Evolutionary conservation across 306 rosid genomes (phyloP), one percentile per base, ranked within the genome.

Genomic region (Vigna reflexopilosa): DNA sequence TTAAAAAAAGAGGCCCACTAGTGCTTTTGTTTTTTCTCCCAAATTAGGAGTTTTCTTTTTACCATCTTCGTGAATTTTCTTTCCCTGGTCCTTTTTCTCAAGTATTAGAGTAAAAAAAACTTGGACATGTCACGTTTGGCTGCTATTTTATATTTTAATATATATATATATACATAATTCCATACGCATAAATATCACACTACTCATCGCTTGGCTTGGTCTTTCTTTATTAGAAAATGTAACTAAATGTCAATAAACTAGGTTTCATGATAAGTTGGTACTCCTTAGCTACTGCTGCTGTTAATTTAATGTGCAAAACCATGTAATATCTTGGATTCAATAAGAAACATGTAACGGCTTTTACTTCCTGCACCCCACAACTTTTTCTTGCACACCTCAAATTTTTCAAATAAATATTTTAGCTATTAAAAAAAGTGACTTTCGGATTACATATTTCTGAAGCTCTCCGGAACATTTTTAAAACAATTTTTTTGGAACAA

Each of bases 81-180:
- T 16, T 69, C 22, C 19, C 22, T 1, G 70, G 17, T 58, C 55
- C 68, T 16, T 22, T 70, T 19, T 3, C 9, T 11, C 10, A 17
- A 14, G 9, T 34, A 8, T 20, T 64, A 32, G 9, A 47, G 16
- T 38, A n/a, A 67, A 45, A 2, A 56, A 34, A 24, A 4, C 14
- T 16, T 4, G 10, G 16, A 72, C 9, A 50, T 52, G 14, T 40
- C 36, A 58, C 11, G 34, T n/a, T 34, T 63, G 77, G 71, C 70
- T 82, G 78, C 85, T 70, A 70, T n/a, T 9, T 58, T 15, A 13
- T 52, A 52, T 77, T 47, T 45, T 61, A 17, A 24, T 61, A 26
- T 26, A 26, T 26, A 26, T 26, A 26, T 38, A 34, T 38, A 49
- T n/a, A n/a, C n/a, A n/a, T 11, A 62, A 6, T 16, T 67, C 17